Percentiles rank a stretch among this genome's conserved stretches.
Evolutionary conservation across 192 early-diverging fungal species (phyloP).

Genomic region (Backusella circina): DNA sequence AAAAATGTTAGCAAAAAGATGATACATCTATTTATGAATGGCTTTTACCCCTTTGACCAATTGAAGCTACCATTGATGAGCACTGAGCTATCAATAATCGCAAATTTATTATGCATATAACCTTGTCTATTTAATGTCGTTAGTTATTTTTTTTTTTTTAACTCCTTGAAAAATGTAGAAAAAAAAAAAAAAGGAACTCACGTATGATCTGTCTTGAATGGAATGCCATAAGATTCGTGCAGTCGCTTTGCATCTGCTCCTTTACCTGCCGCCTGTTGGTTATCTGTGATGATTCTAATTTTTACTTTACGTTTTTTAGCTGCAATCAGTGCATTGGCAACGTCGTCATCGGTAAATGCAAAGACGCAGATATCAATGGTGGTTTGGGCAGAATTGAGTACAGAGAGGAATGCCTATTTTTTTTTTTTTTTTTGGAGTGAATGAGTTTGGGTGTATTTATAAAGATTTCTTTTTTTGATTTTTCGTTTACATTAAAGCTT

Average conservation of each 20-base stretch:
- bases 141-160: too few relatives aligned
- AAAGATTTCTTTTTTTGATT: not conserved
- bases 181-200: slow-evolving; percentile 9
- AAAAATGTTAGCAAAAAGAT: not conserved
- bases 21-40: not conserved
- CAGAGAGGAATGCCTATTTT: slow-evolving; percentile 27
- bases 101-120: slow-evolving; percentile 76
- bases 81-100: slow-evolving; percentile 51
- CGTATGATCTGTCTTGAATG: slow-evolving; percentile 39
- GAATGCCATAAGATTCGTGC: slow-evolving; percentile 30
- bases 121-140: slow-evolving; percentile 22
- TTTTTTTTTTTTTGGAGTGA: too few relatives aligned
- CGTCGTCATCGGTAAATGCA: slow-evolving; percentile 70
- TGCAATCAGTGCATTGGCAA: slow-evolving; percentile 60
- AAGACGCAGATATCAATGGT: slow-evolving; percentile 72
- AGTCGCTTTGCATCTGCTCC: slow-evolving; percentile 35
- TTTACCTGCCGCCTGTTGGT: slow-evolving; percentile 36
- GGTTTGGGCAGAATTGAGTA: slow-evolving; percentile 42
- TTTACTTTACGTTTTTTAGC: slow-evolving; percentile 46
- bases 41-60: slow-evolving; percentile 51
- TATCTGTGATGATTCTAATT: slow-evolving; percentile 72
- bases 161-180: not conserved
- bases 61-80: slow-evolving; percentile 63
- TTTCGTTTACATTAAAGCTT: slow-evolving; percentile 23
- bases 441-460: not conserved